These are phyloP conservation scores for Phellopilus nigrolimitatus DNA, from an alignment of 1,284 basidiomycete genomes.

Conservation along the genomic window DNA sequence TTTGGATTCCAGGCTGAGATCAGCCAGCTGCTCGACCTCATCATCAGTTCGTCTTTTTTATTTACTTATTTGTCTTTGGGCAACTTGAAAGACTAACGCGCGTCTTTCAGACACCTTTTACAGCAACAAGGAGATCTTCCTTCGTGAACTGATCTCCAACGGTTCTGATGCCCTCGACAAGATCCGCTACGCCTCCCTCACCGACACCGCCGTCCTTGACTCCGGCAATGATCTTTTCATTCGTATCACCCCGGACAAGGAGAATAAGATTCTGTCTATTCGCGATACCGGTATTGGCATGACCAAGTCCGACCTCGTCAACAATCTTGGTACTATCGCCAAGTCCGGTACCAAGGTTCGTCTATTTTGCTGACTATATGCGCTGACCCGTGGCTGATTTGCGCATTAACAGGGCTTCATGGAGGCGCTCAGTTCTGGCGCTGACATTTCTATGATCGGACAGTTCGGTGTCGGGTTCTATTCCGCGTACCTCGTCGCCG, in stretches of 20 bases:
- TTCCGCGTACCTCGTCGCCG: conserved; percentile 98
- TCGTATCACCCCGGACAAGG: conserved; percentile 92
- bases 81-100: conserved; percentile 17
- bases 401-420: conserved; percentile 77
- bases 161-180: conserved; percentile 95
- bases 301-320: conserved; percentile 98
- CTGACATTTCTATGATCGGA: conserved; percentile 92
- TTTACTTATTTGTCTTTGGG: conserved; percentile 5
- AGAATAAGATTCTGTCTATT: conserved; percentile 89
- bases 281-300: conserved; percentile 98
- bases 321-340: conserved; percentile 99
- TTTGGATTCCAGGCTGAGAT: conserved; percentile 98
- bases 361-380: conserved; percentile 12
- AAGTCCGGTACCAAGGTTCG: conserved; percentile 89
- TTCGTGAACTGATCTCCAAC: conserved; percentile 93
- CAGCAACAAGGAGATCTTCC: conserved; percentile 98
- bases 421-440: conserved; percentile 94
- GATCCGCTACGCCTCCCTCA: conserved; percentile 91
- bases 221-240: conserved; percentile 88
- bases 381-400: conserved; percentile 17
- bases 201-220: conserved; percentile 86
- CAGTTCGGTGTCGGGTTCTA: conserved; percentile 99
- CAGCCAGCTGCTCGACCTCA: conserved; percentile 87
- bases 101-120: conserved; percentile 83
- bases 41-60: conserved; percentile 65